Evolutionary conservation across 768 basidiomycete species (phyloP), one percentile per base, ranked within the genome.

Genomic region (Phylloporus arenicola): DNA sequence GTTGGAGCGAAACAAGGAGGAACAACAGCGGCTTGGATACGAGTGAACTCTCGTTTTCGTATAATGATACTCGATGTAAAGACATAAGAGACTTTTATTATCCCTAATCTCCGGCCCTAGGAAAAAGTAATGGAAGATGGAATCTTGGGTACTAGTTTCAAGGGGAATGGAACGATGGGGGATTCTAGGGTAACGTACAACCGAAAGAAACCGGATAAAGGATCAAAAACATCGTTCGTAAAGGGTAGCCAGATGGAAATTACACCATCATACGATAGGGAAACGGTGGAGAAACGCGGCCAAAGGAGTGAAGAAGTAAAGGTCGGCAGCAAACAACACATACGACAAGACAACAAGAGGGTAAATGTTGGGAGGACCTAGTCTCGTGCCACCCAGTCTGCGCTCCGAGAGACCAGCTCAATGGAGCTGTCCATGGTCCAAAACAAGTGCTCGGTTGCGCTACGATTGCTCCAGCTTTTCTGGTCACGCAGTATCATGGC

Each of bases 401-500:
- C 82, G 69, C 88, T 89, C 53, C 90, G 79, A 48, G 85, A 81
- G 60, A 84, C 87, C 58, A 94, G 80, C 72, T 90, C 91, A 52
- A 92, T 84, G 11, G 90, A 86, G 67, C 87, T 86, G 62, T 97
- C 94, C 49, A 86, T 85, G 33, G 88, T 89, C 86, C 91, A 95
- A 72, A 97, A 97, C 54, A 92, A 68, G 33, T 87, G 78, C 66
- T 99, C 96, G 19, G 89, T 96, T 14, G 89, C 84, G 57, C 90
- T 93, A 44, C 92, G 77, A 22, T 84, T 83, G 55, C 84, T 96
- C 95, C 95, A 98, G 63, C 88, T 88, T 68, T 92, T 92, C 67
- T 99, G 96, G 62, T 94, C 90, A 22, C 95, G 80, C 12, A 99
- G 74, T 50, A 98, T 92, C 84, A 96, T 94, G 16, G 95, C 95